These are phyloP conservation scores for Conoideocrella luteorostrata DNA, from an alignment of 2,329 filamentous ascomycete genomes.

Conservation along the genomic window DNA sequence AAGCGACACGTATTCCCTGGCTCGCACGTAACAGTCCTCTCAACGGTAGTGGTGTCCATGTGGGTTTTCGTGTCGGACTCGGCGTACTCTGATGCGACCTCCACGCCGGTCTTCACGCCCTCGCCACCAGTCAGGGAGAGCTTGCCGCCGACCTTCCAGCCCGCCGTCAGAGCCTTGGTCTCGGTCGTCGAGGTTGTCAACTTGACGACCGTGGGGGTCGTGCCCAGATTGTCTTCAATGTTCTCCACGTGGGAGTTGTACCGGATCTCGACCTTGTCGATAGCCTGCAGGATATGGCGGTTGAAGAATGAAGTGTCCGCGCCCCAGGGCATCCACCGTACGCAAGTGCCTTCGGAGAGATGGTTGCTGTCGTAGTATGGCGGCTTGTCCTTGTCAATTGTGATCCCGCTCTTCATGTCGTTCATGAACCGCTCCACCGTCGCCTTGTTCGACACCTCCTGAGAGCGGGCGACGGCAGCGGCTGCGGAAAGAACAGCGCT, in stretches of 20 bases:
- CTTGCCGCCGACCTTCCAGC: background rate
- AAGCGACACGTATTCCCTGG: background rate
- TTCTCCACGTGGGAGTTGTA: background rate
- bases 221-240: background rate
- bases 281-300: background rate
- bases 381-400: background rate
- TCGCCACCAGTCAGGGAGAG: background rate
- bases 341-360: background rate
- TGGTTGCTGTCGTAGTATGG: background rate
- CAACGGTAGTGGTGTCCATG: background rate
- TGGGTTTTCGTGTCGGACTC: background rate
- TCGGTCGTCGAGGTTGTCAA: background rate
- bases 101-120: too few relatives aligned
- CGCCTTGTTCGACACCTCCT: background rate
- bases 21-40: background rate
- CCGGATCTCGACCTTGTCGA: background rate
- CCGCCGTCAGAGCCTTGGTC: background rate
- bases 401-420: background rate
- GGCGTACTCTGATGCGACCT: background rate
- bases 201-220: background rate
- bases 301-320: background rate
- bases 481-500: too few relatives aligned
- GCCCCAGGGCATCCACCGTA: background rate
- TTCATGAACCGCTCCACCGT: background rate
- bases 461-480: too few relatives aligned